Base-by-base conservation (phyloP, 805 yeast genomes). In the Candida odintsovae region DNA sequence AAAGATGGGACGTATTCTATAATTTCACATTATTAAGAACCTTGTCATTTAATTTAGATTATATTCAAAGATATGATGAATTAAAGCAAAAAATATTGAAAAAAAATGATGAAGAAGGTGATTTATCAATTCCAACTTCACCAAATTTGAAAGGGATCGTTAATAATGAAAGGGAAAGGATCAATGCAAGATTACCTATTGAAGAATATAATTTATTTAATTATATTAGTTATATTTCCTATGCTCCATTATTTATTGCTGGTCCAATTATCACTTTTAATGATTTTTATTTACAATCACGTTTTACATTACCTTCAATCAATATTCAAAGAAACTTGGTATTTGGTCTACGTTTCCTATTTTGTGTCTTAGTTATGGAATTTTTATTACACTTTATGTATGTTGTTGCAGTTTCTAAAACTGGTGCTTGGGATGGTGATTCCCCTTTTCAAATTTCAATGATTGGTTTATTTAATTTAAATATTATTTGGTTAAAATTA, bases 251-350 rank as follows among this genome's bases (percentile, higher is more conserved):
- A 41, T 87, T 86, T 65, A 82, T 94, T 55, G 97, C 96, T 2
- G 99, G 99, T 1, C 99, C 99, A 21, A 81, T 94, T 16, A 61
- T 94, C 38, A 86, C 98, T 0, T 94, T 86, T 71, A 94, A 94
- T 67, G 99, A 94, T 64, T 94, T 82, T 63, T 64, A 86, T 38
- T 82, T 83, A 55, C 99, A 94, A 68, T 71, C 83, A 4, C 67
- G 69, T 33, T 71, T 76, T 51, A 73, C 79, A 16, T 67, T 84
- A 16, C 73, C 84, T 1, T 77, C 95, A 0, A 82, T 86, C 31
- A 73, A 76, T 44, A 50, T 59, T 44, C 74, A 71, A 42, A 69
- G 86, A 39, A 80, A 77, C 0, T 43, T 73, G 1, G 65, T 76
- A 0, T 94, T 90, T 64, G 87, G 83, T 0, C 44, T 80, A 15